A percentile compares a stretch with the other conserved stretches of the same genome.
These are phyloP conservation scores for Rubia peregrina DNA, from an alignment of 305 asterid genomes.

Conservation along the genomic window DNA sequence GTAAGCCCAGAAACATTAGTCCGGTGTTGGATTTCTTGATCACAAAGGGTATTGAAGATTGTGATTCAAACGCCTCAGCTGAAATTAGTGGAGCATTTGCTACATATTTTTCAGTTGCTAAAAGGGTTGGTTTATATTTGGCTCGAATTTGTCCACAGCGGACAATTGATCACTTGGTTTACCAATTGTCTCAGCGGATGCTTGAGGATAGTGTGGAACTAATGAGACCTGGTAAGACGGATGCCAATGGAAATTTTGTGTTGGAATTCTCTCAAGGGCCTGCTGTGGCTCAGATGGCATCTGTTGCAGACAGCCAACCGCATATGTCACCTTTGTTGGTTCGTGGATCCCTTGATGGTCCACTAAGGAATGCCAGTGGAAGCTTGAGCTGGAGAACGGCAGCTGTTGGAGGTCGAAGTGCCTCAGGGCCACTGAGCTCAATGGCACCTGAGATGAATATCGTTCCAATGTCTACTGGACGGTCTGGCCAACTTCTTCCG, in stretches of 20 bases:
- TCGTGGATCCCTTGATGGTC: constrained; percentile 97
- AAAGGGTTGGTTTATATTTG: constrained; percentile 87
- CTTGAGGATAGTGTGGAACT: constrained; percentile 93
- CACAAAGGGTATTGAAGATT: constrained; percentile 97
- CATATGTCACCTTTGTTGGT: constrained; percentile 99
- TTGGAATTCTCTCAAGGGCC: constrained; percentile 96
- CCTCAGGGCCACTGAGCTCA: constrained; percentile 95
- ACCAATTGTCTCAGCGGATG: constrained; percentile 98
- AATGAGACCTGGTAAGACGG: constrained; percentile 66
- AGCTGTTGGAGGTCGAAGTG: constrained; percentile 92
- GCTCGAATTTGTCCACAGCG: constrained; percentile 99
- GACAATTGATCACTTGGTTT: constrained; percentile 96
- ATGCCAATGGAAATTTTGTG: constrained; percentile 55
- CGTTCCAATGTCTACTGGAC: constrained; percentile 79
- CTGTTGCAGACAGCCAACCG: constrained; percentile 82
- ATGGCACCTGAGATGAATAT: constrained; percentile 89
- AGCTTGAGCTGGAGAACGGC: constrained; percentile 99
- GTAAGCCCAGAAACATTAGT: constrained; percentile 92
- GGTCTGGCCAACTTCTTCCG: constrained; percentile 97
- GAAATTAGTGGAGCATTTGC: constrained; percentile 99
- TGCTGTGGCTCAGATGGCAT: constrained; percentile 66
- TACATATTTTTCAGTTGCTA: constrained; percentile 96
- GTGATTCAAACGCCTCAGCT: constrained; percentile 99
- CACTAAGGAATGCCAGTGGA: constrained; percentile 91
- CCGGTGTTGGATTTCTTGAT: constrained; percentile 95